Base-by-base conservation (phyloP, 1,284 basidiomycete species). In the Ustilago xerochloae region DNA sequence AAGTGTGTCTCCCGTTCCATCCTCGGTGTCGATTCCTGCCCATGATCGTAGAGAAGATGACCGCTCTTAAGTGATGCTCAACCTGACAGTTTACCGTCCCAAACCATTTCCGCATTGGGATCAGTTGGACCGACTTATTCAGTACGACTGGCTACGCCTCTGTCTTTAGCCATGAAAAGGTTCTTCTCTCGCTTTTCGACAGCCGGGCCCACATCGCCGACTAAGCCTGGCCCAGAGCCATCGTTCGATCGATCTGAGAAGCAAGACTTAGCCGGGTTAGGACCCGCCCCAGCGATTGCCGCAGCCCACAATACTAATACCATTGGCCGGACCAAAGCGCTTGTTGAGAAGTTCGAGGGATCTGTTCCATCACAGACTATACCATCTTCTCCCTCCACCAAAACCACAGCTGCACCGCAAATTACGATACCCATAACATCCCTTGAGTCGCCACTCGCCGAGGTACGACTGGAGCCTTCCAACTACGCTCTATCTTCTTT, bases 181-280 rank as follows among this genome's bases (percentile, higher is more conserved):
- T 77, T 79, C 66, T 78, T 79, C 56, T 73, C 74, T 13, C 75
- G 78, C 55, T 78, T 79, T 55, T 72, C 75, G 9, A 39, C 59
- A 8, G 56, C 53, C 10, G 63, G 54, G 15, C 54, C 67, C 5
- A 47, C 60, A 2, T 35, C 57, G 20, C 53, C 54, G 4, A 43
- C 54, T 29, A 57, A 60, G 35, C 24, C 55, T 0, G 32, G 20
- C 2, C 35, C 54, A 20, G 57, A 62, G 16, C 30, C 60, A 20
- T 12, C 58, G 5, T 64, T 45, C 26, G 53, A 58, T 18, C 61
- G 38, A 4, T 61, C 51, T 22, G 57, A 65, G 16, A 51, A 63
- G 51, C 39, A 53, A 30, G 41, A 54, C 43, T 22, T 54, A 35
- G 47, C 32, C 46, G 20, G 47, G 7, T 28, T 56, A 3, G 16